phyloP scores from a whole-genome alignment of 2,329 filamentous ascomycete species.

The Sclerotinia minor region DNA sequence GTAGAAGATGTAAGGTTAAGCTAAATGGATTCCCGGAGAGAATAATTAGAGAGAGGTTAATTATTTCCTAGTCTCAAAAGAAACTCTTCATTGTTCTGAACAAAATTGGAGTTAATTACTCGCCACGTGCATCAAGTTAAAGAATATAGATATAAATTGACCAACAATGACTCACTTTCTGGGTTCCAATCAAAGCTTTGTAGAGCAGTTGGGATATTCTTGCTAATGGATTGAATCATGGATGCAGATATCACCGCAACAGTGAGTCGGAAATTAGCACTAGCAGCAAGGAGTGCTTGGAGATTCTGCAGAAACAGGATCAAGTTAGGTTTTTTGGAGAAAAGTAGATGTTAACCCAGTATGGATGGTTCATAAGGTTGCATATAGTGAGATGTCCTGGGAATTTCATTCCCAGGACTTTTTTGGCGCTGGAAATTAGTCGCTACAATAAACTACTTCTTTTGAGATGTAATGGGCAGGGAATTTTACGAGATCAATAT shows the following conservation, averaged over 20 bases:
- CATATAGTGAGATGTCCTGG: no score
- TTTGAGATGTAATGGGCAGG: background rate
- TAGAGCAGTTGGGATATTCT: background rate
- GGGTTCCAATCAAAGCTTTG: background rate
- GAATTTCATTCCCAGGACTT: background rate
- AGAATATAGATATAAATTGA: accelerated
- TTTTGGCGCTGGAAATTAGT: background rate
- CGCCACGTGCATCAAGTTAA: accelerated
- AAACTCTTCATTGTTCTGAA: background rate
- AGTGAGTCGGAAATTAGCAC: background rate
- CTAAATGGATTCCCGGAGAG: background rate
- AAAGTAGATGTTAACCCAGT: background rate
- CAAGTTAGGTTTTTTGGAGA: background rate
- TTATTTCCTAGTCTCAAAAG: background rate
- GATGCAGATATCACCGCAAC: accelerated
- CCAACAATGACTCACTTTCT: background rate
- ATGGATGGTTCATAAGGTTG: background rate
- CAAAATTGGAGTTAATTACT: accelerated
- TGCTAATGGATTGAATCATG: background rate
- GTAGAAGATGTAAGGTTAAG: accelerated
- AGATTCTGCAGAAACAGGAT: no score
- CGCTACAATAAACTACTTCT: accelerated
- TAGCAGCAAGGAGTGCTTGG: background rate
- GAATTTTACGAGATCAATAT: background rate
- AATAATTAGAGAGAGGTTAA: background rate